Evolutionary conservation across 495 filamentous ascomycete genomes (phyloP), one percentile per base, ranked within the genome.

Genomic region (Parathielavia appendiculata): DNA sequence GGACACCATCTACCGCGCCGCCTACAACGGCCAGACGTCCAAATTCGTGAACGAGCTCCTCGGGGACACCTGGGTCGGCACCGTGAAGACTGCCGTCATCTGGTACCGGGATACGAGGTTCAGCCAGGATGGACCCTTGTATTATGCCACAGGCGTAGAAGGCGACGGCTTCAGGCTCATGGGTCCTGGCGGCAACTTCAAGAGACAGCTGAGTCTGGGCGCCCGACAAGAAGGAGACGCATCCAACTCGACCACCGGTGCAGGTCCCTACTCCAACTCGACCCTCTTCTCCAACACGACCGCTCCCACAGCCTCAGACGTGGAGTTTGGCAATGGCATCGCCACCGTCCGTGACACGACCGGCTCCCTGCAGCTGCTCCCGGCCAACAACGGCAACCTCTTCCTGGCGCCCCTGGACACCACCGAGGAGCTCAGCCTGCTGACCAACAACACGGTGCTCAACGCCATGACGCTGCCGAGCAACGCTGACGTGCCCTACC

Each of bases 381-480:
- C 60, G 20, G 50, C 20, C 43, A 23, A 11, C 47, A 49, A 59
- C 38, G 60, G 60, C 5, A 63, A 58, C 49, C 60, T 63, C 41
- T 59, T 63, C 50, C 30, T 59, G 16, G 30, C 48, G 16, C 5
- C 54, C 30, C 34, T 49, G 13, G 19, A 44, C 14, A 26, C 23
- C 12, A 35, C 26, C 17, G 39, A 45, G 53, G 30, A 56, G 7
- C 16, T 56, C 26, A 47, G 23, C 9, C n/a, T 56, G 5, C 30
- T 56, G 30, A 56, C 53, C 23, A 46, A 45, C 53, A 22, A 20
- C 40, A 22, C 41, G 39, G 32, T 20, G 1, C 41, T 56, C 9
- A 19, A 3, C 39, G 53, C 53, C 43, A 45, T 47, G 41, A 47
- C 32, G 17, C n/a, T 56, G 14, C 30, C 39, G 7, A 23, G 26